Percentiles rank a stretch among this genome's conserved stretches.
phyloP scores from a whole-genome alignment of 805 yeast species.

The Saccharomycopsis sp. region DNA sequence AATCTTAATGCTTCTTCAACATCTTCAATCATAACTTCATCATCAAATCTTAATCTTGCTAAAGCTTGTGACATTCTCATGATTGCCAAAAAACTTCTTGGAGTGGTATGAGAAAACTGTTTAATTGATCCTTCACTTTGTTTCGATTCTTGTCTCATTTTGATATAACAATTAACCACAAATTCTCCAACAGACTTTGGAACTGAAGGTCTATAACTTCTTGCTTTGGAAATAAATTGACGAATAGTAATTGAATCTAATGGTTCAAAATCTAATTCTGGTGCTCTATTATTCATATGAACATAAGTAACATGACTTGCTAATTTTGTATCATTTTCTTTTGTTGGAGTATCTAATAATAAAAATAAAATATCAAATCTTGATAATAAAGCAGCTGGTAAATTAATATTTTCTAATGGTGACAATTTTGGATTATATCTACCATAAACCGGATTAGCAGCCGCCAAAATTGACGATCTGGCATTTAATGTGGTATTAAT shows the following conservation, averaged over 20 bases:
- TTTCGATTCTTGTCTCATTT: conserved; percentile 86
- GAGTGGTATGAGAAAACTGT: conserved; percentile 87
- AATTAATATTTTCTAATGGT: conserved; percentile 89
- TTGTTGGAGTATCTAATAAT: conserved; percentile 73
- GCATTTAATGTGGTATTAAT: conserved; percentile 94
- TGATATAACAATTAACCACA: conserved; percentile 77
- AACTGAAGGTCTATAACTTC: conserved; percentile 75
- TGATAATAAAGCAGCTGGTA: conserved; percentile 92
- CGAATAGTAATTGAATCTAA: conserved; percentile 72
- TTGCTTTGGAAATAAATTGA: conserved; percentile 79
- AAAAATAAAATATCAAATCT: conserved; percentile 88
- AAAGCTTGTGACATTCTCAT: conserved; percentile 89
- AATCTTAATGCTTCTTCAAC: conserved; percentile 94
- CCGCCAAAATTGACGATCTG: conserved; percentile 89
- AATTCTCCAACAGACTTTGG: conserved; percentile 77
- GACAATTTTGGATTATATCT: conserved; percentile 84
- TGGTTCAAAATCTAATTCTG: conserved; percentile 59
- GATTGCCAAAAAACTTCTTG: conserved; percentile 87
- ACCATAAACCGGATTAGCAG: conserved; percentile 97
- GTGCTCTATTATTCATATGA: conserved; percentile 87
- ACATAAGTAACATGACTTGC: conserved; percentile 94
- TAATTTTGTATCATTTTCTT: conserved; percentile 71
- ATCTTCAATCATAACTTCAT: conserved; percentile 61
- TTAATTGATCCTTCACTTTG: conserved; percentile 62
- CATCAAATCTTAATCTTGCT: conserved; percentile 78